These are phyloP conservation scores for Diaporthe citriasiana DNA, from an alignment of 2,329 filamentous ascomycete genomes.

Conservation along the genomic window DNA sequence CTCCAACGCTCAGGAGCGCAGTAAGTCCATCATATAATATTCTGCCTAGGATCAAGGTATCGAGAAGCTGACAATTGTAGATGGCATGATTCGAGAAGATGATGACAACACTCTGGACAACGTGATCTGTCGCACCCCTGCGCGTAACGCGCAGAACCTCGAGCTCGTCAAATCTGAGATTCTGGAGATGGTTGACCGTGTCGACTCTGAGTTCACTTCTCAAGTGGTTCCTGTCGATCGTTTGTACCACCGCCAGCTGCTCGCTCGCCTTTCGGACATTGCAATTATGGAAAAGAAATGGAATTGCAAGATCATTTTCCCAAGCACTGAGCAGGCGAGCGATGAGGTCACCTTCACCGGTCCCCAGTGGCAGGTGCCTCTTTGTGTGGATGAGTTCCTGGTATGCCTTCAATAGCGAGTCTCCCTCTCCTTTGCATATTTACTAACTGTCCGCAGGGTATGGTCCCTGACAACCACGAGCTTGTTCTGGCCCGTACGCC, in stretches of 20 bases:
- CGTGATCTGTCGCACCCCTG: slow-evolving; percentile 97
- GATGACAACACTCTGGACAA: slow-evolving; percentile 99
- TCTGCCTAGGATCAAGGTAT: neutral
- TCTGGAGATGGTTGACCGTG: slow-evolving; percentile 98
- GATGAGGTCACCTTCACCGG: slow-evolving; percentile 96
- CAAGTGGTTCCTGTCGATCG: slow-evolving; percentile 95
- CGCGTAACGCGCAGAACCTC: slow-evolving; percentile 95
- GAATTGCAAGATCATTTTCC: slow-evolving; percentile 99
- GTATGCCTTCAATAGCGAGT: slow-evolving; percentile 59
- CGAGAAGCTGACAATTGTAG: slow-evolving; percentile 51
- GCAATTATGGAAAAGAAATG: slow-evolving; percentile 98
- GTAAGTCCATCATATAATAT: slow-evolving; percentile 53
- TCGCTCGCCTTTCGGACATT: slow-evolving; percentile 88
- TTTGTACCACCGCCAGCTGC: slow-evolving; percentile 93
- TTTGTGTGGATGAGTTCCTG: slow-evolving; percentile 95
- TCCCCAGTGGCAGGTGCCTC: slow-evolving; percentile 97
- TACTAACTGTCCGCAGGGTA: slow-evolving; percentile 72
- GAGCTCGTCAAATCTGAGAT: slow-evolving; percentile 99
- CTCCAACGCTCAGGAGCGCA: slow-evolving; percentile 98
- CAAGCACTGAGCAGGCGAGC: slow-evolving; percentile 96
- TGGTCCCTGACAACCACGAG: slow-evolving; percentile 97
- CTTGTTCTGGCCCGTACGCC: slow-evolving; percentile 84
- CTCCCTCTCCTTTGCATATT: neutral
- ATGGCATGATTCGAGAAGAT: slow-evolving; percentile 91
- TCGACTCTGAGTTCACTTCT: slow-evolving; percentile 96